Base-by-base conservation (phyloP, 1,284 basidiomycete species). In the Melanopsichium pennsylvanicum region DNA sequence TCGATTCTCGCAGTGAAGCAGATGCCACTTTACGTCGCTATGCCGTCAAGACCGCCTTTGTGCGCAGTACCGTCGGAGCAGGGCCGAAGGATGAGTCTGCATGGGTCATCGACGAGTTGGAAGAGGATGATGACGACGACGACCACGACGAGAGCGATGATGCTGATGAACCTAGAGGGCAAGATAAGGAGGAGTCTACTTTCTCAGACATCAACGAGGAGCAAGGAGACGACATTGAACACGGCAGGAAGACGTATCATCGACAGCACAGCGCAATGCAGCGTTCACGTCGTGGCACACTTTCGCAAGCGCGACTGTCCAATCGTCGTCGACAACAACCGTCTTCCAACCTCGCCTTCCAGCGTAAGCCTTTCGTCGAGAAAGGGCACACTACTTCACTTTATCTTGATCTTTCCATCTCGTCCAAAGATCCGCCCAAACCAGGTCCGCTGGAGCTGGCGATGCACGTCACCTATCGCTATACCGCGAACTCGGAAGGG, bases 381-480 rank as follows among this genome's bases (percentile, higher is more conserved):
- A 59, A 51, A 18, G 68, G 62, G 0, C 64, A 63, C 41, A 66
- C 58, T 10, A 72, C 60, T 6, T 46, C 44, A 0, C 29, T 70
- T 31, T 55, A 52, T 31, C 44, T 70, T 26, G 67, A 70, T 18
- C 38, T 70, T 4, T 42, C 47, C 29, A 22, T 58, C n/a, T 56
- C 60, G 6, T 19, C 40, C 29, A 47, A 44, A 13, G 41, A 50
- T 13, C 31, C 54, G 7, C 55, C 63, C 1, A 33, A 8, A 13
- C 22, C 55, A 3, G 44, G 47, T n/a, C 51, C 54, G 3, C 22
- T 70, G 6, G 47, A 72, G 47, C 39, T 70, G 25, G 58, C 55
- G 18, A 56, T 76, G 44, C 66, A 69, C 11, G 74, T 76, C 31
- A 68, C 60, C 2, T 75, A 72, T 32, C 56, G 54, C 27, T 73